Evolutionary conservation across 805 yeast species (phyloP), one percentile per base, ranked within the genome.

Genomic region (Yarrowia bubula): DNA sequence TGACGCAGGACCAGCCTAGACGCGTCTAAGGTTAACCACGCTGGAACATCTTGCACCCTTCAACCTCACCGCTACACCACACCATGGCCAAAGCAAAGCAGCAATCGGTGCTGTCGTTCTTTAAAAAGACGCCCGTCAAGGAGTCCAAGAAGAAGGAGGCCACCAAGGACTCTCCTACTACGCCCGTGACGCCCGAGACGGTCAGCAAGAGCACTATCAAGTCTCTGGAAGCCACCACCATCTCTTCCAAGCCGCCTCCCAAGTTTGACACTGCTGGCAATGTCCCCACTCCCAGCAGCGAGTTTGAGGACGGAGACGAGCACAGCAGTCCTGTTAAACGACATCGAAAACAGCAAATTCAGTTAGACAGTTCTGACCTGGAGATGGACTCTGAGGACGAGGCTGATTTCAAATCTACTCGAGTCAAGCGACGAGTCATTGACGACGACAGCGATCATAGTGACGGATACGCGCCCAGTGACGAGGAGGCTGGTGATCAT

Each of bases 71-170:
- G 8, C 46, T 28, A 17, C 37, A 41, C 37, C 14, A 7, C 42
- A 43, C 32, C n/a, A 58, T 58, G 64, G 64, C 64, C 7, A 58
- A 58, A 43, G 22, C 51, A 18, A 58, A 58, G 35, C 64, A 58
- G 51, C 64, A 58, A 18, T 58, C 64, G 41, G 51, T 58, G 42
- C 43, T 58, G 43, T 43, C 50, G 13, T 58, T 43, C n/a, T 58
- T 58, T 51, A 58, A 58, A 9, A 58, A 58, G 64, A 43, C 64
- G 51, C 51, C 64, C 13, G 64, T 58, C 8, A 58, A 58, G 41
- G 50, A 57, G 50, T 5, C 63, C 39, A 42, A 41, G 31, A 18
- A 47, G 15, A 43, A 58, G 33, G 51, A 43, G 38, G n/a, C 38
- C 18, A 13, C 10, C n/a, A 31, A 28, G 28, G 33, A 31, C 13